Evolutionary conservation across 2,329 filamentous ascomycete genomes (phyloP), one percentile per base, ranked within the genome.

Genomic region (Trichoderma polysporum): DNA sequence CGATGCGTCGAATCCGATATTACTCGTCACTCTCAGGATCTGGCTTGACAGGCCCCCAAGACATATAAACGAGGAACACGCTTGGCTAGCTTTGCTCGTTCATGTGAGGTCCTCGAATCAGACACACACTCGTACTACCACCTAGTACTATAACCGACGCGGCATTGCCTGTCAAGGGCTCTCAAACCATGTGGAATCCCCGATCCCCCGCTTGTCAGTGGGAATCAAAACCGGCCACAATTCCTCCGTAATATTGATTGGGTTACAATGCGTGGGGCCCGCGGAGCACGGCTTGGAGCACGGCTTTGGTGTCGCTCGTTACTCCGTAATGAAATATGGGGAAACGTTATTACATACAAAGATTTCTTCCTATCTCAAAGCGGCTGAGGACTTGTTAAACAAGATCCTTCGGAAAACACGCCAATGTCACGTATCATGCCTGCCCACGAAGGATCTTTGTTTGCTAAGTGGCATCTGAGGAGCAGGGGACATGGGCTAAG

Each of bases 181-280:
- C 13, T 29, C 27, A 50, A 49, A 17, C 58, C 58, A 61, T 61
- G 58, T 61, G 58, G 58, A 50, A 61, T 61, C 41, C n/a, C 22
- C 19, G 41, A 29, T 27, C 31, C 41, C 33, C 58, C 58, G 33
- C 27, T 19, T 60, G 41, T 37, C 27, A 33, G 15, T 52, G 22
- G n/a, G 37, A 41, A 41, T 9, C 39, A n/a, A n/a, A 27, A 50
- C 47, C 47, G 47, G 56, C n/a, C 39, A 17, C 37, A 59, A 12
- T 59, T 25, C 8, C 29, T 58, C 17, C 39, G 39, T 13, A 31
- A 47, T 45, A 59, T 61, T 59, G 56, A 45, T 59, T 59, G 58
- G 41, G 41, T 35, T 61, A 33, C 58, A 13, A 10, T 19, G 29
- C 41, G 41, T 61, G 58, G 58, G 58, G 58, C 41, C 57, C 58